phyloP scores from a whole-genome alignment of 2,329 filamentous ascomycete species.

The Sarocladium oryzae region DNA sequence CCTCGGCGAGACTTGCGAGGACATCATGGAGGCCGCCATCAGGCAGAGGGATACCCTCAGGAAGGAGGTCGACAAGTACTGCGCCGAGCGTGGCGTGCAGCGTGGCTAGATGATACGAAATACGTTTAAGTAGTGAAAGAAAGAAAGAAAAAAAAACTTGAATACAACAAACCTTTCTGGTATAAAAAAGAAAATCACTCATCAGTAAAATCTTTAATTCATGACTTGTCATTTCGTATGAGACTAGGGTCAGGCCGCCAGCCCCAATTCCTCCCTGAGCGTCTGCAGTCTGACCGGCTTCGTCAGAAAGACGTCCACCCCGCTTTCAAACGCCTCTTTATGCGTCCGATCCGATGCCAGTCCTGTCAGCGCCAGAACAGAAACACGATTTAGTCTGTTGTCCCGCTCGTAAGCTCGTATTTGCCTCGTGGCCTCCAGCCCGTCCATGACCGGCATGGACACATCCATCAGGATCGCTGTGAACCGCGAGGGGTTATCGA shows the following conservation, averaged over 20 bases:
- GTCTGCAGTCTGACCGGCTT: conserved; percentile 42
- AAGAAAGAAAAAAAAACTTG: neutral
- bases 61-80: conserved; percentile 73
- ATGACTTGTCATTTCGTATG: neutral
- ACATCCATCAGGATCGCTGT: conserved; percentile 40
- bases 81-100: conserved; percentile 49
- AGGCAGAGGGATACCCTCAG: conserved; percentile 58
- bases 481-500: conserved; percentile 18
- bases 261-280: conserved; percentile 29
- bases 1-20: conserved; percentile 40
- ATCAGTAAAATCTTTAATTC: neutral
- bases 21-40: conserved; percentile 61
- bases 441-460: conserved; percentile 50
- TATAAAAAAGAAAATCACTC: neutral
- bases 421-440: conserved; percentile 38
- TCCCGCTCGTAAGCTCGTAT: conserved; percentile 43
- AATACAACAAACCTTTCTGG: neutral
- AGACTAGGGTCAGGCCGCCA: neutral
- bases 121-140: neutral
- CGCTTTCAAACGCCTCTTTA: conserved; percentile 40
- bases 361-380: conserved; percentile 46
- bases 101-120: neutral
- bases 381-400: conserved; percentile 31
- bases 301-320: conserved; percentile 44
- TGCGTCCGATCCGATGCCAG: conserved; percentile 42